These are phyloP conservation scores for Aciculoconidium aculeatum DNA, from an alignment of 805 yeast genomes.

Conservation along the genomic window DNA sequence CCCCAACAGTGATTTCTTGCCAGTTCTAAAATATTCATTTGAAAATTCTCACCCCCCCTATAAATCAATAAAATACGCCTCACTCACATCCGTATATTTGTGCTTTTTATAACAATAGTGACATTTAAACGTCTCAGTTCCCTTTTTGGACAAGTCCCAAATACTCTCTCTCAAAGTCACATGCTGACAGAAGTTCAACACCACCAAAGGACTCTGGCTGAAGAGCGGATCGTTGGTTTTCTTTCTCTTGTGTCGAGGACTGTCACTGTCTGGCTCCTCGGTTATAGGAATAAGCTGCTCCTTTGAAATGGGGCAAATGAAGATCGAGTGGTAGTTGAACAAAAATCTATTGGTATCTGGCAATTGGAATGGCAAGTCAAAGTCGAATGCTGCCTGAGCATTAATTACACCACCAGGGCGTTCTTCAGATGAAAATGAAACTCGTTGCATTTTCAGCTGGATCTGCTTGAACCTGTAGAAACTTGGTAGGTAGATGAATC, in stretches of 20 bases:
- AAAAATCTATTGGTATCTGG: conserved; percentile 35
- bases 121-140: conserved; percentile 36
- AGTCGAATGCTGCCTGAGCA: conserved; percentile 16
- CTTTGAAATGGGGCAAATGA: conserved; percentile 41
- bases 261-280: conserved; percentile 6
- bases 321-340: conserved; percentile 38
- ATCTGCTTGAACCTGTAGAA: conserved; percentile 37
- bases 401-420: conserved; percentile 1
- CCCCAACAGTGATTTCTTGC: too few relatives aligned
- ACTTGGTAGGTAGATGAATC: conserved; percentile 36
- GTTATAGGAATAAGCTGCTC: conserved; percentile 36
- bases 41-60: too few relatives aligned
- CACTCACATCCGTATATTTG: conserved; percentile 31
- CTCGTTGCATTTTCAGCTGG: conserved; percentile 21
- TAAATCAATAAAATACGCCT: conserved; percentile 37
- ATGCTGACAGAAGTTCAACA: conserved; percentile 36
- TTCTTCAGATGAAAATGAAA: conserved; percentile 4
- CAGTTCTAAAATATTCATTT: too few relatives aligned
- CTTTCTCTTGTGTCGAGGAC: conserved; percentile 11
- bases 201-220: conserved; percentile 34
- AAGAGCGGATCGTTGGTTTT: conserved; percentile 11
- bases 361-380: conserved; percentile 37
- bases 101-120: conserved; percentile 43
- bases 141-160: conserved; percentile 34
- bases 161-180: conserved; percentile 38